Evolutionary conservation across 1,284 basidiomycete genomes (phyloP), one percentile per base, ranked within the genome.

Genomic region (Schizopora paradoxa): DNA sequence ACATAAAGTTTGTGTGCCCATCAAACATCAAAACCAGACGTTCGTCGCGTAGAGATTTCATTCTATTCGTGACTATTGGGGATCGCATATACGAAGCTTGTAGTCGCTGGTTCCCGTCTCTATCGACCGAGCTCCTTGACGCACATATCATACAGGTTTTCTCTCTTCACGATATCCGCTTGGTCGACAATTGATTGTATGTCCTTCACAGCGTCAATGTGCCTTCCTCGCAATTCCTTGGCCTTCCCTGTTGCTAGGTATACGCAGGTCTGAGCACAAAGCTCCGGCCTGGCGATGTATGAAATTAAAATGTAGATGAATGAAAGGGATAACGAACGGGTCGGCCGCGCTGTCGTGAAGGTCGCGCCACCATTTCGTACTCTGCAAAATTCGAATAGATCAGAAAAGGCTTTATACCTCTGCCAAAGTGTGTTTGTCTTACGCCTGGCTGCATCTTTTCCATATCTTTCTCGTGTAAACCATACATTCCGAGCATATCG

Each of bases 261-360:
- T 21, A 44, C 43, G 34, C 43, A 44, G 25, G 44, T 45, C 28
- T 27, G 28, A 11, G 26, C 44, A n/a, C 35, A 40, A 13, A 45
- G 35, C 36, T 39, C 37, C 7, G 37, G 29, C 4, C 44, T 45
- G n/a, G n/a, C n/a, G n/a, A n/a, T 45, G 16, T 19, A 11, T 19
- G 14, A 13, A 8, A 33, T 16, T 11, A 41, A 41, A 41, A 41
- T 10, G 14, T 10, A 19, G 14, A 26, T 22, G 18, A 14, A 5
- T 5, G 32, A 27, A 2, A 19, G 19, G 13, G n/a, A 8, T 5
- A 14, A 44, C 43, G 13, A 10, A 44, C 43, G 43, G 35, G 22
- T 44, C 31, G 18, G 22, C 25, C 2, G 28, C 26, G 6, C 29
- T 44, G 10, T 35, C 32, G 14, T 36, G 25, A 16, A 16, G 6